Base-by-base conservation (phyloP, 805 yeast species). In the Blastobotrys peoriensis region DNA sequence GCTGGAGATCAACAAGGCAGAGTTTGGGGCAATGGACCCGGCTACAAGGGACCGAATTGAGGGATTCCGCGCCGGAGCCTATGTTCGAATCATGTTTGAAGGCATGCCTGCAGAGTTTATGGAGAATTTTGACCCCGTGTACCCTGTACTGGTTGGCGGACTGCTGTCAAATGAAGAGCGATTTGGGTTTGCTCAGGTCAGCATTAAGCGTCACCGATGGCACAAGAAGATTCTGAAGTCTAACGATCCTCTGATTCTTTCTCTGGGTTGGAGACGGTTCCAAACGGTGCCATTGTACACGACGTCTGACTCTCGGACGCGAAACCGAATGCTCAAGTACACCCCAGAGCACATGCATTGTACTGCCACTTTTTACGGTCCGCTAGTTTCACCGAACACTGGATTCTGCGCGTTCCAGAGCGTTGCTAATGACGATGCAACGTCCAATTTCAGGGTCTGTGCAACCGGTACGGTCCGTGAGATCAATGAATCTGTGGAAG, bases 281-380 rank as follows among this genome's bases (percentile, higher is more conserved):
- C 99, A 93, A 66, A 89, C 98, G 0, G 68, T 91, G 44, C 99
- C 99, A 5, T 75, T 93, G 20, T 93, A 89, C 63, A 89, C 98
- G 3, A 93, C 98, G 0, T 80, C 95, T 4, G 99, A 93, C 65
- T 93, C 98, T 4, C 76, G 99, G 68, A 93, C 99, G 10, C 78
- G 99, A 71, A 91, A 89, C 59, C 83, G 98, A 69, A 86, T 93
- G 96, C 75, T 93, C 67, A 93, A 93, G 62, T 93, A 93, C 63
- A 93, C 98, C 0, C 98, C 98, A 5, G 99, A 93, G 61, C 99
- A 93, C 65, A 86, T 96, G 19, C 91, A 84, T 63, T 93, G 98
- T 73, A 81, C 83, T 61, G 97, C 96, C 1, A 83, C 96, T 25
- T 88, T 93, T 65, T 93, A 88, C 60, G 98, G 98, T 1, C 99